Conservation (phyloP, 2,329 filamentous ascomycete species). For the Arthroderma sp. region DNA sequence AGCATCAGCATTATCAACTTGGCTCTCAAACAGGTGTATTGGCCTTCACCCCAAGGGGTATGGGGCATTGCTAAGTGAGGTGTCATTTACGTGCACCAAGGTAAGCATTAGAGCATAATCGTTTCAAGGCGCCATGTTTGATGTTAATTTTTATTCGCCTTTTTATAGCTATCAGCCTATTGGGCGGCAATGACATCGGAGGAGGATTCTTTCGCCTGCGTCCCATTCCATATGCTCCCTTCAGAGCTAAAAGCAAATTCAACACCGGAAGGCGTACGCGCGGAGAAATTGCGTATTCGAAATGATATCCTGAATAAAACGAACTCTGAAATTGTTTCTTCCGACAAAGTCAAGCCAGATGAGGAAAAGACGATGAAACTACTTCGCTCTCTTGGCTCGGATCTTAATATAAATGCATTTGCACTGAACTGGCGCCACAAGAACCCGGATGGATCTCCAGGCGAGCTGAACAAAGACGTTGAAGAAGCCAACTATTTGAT, state of each 20-base stretch:
- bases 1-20: conserved; percentile 33
- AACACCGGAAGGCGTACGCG: conserved; percentile 14
- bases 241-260: conserved; percentile 19
- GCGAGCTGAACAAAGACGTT: conserved; percentile 30
- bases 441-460: conserved; percentile 13
- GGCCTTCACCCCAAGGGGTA: conserved; percentile 31
- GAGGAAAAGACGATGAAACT: conserved; percentile 25
- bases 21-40: conserved; percentile 33
- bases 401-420: conserved; percentile 38
- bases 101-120: conserved; percentile 13
- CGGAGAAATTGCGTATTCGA: conserved; percentile 28
- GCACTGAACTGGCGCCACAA: conserved; percentile 31
- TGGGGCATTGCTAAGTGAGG: conserved; percentile 31
- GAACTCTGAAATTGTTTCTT: conserved; percentile 25
- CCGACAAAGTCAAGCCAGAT: conserved; percentile 14
- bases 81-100: conserved; percentile 31
- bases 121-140: background rate
- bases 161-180: conserved; percentile 21
- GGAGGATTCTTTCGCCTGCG: conserved; percentile 23
- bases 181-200: conserved; percentile 29
- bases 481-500: conserved; percentile 39
- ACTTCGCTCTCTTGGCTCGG: conserved; percentile 31
- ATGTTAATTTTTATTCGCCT: background rate
- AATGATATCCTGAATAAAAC: conserved; percentile 26
- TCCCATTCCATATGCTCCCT: conserved; percentile 33